Evolutionary conservation across 805 yeast species (phyloP).

Genomic region (Teunomyces panamensis): DNA sequence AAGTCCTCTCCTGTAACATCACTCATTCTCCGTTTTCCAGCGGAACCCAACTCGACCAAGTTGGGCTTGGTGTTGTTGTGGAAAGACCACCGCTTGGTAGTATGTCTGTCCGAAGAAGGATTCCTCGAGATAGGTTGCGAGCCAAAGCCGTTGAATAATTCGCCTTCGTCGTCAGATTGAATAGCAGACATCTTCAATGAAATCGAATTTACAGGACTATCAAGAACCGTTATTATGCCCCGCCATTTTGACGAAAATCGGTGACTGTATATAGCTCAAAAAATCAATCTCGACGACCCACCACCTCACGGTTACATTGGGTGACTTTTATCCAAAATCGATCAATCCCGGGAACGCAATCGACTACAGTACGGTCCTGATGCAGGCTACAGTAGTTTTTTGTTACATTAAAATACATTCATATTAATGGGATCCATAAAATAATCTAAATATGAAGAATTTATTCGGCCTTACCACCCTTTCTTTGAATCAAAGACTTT

Average conservation of each 20-base stretch:
- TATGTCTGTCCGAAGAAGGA: constrained; percentile 26
- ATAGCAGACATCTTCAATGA: constrained; percentile 13
- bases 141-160: constrained; percentile 37
- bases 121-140: constrained; percentile 25
- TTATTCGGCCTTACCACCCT: constrained; percentile 96
- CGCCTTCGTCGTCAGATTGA: constrained; percentile 29
- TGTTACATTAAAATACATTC: constrained; percentile 12
- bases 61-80: constrained; percentile 36
- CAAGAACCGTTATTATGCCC: not conserved
- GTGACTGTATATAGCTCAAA: not conserved
- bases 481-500: constrained; percentile 94
- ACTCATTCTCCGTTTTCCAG: constrained; percentile 33
- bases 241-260: not conserved
- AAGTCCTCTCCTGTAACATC: constrained; percentile 47
- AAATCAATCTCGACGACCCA: not conserved
- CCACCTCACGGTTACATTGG: not conserved
- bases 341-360: no score
- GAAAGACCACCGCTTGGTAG: constrained; percentile 43
- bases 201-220: not conserved
- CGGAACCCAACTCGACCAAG: constrained; percentile 29
- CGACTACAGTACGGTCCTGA: no score
- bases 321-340: not conserved
- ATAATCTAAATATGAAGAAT: constrained; percentile 16
- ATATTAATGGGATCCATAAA: constrained; percentile 7
- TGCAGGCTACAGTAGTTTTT: not conserved